Evolutionary conservation across 139 green algal genomes (phyloP), one percentile per base, ranked within the genome.

Genomic region (Asterochloris erici): DNA sequence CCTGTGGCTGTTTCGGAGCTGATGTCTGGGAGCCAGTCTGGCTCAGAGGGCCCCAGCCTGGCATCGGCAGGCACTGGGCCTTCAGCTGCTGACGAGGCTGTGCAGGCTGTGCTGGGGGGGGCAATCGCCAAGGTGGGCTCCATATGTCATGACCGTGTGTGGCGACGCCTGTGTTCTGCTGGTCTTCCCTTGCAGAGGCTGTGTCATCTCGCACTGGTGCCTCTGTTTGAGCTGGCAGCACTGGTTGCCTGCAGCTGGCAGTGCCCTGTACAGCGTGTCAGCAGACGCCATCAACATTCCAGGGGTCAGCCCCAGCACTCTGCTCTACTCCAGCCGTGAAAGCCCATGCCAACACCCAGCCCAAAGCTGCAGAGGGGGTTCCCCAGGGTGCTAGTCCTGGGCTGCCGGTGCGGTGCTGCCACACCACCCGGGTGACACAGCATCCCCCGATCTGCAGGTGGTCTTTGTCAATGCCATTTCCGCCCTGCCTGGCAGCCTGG

Each of bases 111-210:
- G n/a, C 86, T 97, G 63, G 83, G 78, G 6, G 93, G 92, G 63
- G 92, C 77, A 70, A 86, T 97, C 61, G 93, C 91, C 1, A 38
- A 64, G 0, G 79, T 95, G 24, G 93, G 95, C 29, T 88, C 79
- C 68, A 83, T 61, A 83, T 54, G 38, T 54, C 6, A 10, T 54
- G 38, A 54, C 38, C 38, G 2, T 54, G 38, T 2, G 38, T 54
- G 38, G 38, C 38, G 38, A 54, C 4, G 4, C 6, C 38, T 6
- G 38, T 54, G 38, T 54, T 54, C 38, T 54, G 38, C 38, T 54
- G 38, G 38, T 54, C 38, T 54, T 26, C 17, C 21, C 19, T 23
- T 71, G 66, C 66, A 71, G 66, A 71, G 21, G 9, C 66, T 23
- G 6, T 54, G 10, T 71, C 66, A 21, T 71, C 66, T 26, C 10